Evolutionary conservation across 306 rosid species (phyloP), one percentile per base, ranked within the genome.

Genomic region (Trifolium pratense): DNA sequence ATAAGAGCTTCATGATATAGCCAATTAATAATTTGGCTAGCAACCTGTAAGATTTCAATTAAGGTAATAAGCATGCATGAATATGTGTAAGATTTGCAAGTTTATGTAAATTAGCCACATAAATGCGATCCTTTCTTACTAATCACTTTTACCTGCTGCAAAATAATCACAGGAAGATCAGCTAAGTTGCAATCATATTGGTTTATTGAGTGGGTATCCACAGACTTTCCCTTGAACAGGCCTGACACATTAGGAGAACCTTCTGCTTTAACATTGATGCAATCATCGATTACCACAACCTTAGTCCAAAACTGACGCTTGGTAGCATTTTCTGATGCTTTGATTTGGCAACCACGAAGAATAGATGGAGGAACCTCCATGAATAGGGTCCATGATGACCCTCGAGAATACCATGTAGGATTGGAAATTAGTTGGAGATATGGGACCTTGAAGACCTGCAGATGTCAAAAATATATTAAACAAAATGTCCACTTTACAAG

Each of bases 401-500:
- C 80, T 20, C 96, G 89, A 79, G 93, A 94, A 82, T 89, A 86
- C 99, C 99, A 88, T 2, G 99, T 88, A 46, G 93, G 95, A 76
- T 94, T 87, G 63, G 96, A 88, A 75, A 81, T 77, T 76, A 91
- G 62, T 80, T 88, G 89, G 66, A 89, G 87, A 89, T 84, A 91
- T 42, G 93, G 95, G 69, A 88, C 91, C 53, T 84, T 89, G 79
- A 82, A 84, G 66, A 87, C 91, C 99, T 94, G 81, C 62, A 79
- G 71, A 75, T 37, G 68, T 55, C 60, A 65, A 69, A 65, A 34
- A 15, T 39, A 76, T 6, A 43, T 23, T 71, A 56, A 77, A 68
- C 70, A 79, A 63, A 72, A 80, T 51, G 48, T 51, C 68, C 57
- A 67, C 29, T 66, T 55, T 15, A 53, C 77, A 85, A 46, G 43